phyloP scores from a whole-genome alignment of 352 stramenopile species.

The Globisporangium paroecandrum region DNA sequence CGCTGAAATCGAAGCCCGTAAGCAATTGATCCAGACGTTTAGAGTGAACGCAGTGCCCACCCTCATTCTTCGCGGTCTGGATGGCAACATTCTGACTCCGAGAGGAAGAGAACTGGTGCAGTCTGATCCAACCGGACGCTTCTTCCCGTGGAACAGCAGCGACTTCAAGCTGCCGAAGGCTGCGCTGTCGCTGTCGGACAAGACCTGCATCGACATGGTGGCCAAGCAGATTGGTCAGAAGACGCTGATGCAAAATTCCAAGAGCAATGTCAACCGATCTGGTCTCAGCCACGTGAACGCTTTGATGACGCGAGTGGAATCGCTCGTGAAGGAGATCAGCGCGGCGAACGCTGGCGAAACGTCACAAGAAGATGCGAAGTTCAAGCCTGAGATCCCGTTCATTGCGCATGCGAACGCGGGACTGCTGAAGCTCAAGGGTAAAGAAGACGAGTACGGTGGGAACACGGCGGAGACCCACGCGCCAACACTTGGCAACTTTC shows the following conservation, averaged over 20 bases:
- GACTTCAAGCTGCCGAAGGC: constrained; percentile 54
- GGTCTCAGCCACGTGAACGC: constrained; percentile 51
- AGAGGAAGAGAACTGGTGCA: constrained; percentile 67
- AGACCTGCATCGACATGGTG: constrained; percentile 57
- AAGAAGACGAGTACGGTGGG: constrained; percentile 76
- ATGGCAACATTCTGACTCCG: constrained; percentile 64
- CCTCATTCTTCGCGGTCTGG: constrained; percentile 53
- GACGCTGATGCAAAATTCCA: constrained; percentile 53
- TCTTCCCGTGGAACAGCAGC: constrained; percentile 62
- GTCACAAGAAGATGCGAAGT: constrained; percentile 21
- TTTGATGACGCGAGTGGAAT: constrained; percentile 47
- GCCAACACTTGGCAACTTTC: constrained; percentile 71
- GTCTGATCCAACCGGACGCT: constrained; percentile 49
- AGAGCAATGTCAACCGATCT: constrained; percentile 31
- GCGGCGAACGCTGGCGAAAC: constrained; percentile 17
- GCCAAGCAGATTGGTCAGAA: constrained; percentile 76
- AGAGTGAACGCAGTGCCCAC: constrained; percentile 48
- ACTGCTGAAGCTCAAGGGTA: constrained; percentile 46
- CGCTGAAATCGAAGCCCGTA: constrained; percentile 60
- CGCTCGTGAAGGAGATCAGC: constrained; percentile 37
- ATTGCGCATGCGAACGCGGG: constrained; percentile 56
- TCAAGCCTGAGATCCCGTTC: constrained; percentile 41
- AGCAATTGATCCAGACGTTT: constrained; percentile 71
- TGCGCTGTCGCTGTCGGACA: constrained; percentile 52
- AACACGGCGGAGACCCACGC: constrained; percentile 62